Conservation (phyloP, 495 filamentous ascomycete genomes). For the Trichoderma parareesei region DNA sequence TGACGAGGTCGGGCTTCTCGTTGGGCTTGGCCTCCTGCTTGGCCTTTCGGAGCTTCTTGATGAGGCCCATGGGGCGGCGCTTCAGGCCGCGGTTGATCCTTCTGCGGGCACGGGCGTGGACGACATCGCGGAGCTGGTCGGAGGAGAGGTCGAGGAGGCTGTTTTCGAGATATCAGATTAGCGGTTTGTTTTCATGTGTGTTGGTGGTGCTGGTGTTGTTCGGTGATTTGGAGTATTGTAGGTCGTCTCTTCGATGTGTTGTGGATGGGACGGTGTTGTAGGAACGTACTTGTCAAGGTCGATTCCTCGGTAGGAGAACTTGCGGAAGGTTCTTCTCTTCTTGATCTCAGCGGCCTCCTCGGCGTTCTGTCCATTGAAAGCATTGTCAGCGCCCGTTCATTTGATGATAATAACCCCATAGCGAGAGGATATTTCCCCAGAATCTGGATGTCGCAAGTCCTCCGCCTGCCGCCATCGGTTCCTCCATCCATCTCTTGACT, state of each 20-base stretch:
- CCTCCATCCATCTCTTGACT: too few species aligned
- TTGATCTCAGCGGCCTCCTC: constrained; percentile 97
- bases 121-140: constrained; percentile 97
- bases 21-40: constrained; percentile 99
- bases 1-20: constrained; percentile 97
- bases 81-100: constrained; percentile 99
- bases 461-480: neutral
- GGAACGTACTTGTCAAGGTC: constrained; percentile 91
- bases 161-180: constrained; percentile 14
- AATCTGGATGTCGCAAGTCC: neutral
- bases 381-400: constrained; percentile 24
- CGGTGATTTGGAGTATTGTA: neutral
- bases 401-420: constrained; percentile 1
- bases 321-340: constrained; percentile 98
- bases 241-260: too few species aligned
- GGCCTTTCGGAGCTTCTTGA: constrained; percentile 99
- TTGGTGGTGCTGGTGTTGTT: neutral
- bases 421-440: neutral
- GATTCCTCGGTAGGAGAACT: constrained; percentile 99
- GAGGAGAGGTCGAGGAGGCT: constrained; percentile 93
- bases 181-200: constrained; percentile 15
- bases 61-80: constrained; percentile 99
- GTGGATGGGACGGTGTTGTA: neutral
- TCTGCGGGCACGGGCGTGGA: constrained; percentile 95
- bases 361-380: constrained; percentile 56